These are phyloP conservation scores for Clathrospora elynae DNA, from an alignment of 2,329 filamentous ascomycete genomes.

Conservation along the genomic window DNA sequence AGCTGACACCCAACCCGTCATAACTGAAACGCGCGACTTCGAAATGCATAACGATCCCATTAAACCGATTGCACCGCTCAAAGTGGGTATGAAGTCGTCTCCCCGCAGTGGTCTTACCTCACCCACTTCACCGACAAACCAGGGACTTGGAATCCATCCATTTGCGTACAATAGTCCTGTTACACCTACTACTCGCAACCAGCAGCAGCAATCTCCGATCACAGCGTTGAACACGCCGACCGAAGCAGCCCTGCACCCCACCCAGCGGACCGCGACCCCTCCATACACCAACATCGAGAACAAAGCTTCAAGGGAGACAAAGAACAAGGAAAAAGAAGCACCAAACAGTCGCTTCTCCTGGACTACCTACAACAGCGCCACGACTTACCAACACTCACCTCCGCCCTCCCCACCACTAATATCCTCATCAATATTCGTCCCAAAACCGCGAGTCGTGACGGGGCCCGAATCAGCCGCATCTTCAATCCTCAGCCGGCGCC, in stretches of 20 bases:
- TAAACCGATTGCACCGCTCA: conserved; percentile 52
- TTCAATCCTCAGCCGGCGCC: conserved; percentile 42
- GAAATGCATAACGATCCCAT: conserved; percentile 46
- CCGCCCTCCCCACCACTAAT: conserved; percentile 50
- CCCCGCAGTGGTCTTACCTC: conserved; percentile 40
- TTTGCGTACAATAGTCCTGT: conserved; percentile 38
- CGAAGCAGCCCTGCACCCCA: conserved; percentile 23
- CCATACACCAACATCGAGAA: conserved; percentile 29
- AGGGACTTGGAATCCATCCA: conserved; percentile 32
- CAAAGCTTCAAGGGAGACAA: conserved; percentile 31
- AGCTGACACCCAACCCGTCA: conserved; percentile 40
- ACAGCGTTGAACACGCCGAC: conserved; percentile 14
- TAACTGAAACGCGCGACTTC: conserved; percentile 28
- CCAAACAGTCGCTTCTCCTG: conserved; percentile 37
- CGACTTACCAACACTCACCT: conserved; percentile 50
- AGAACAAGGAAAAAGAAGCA: conserved; percentile 28
- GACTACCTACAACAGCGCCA: conserved; percentile 44
- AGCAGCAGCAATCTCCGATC: conserved; percentile 21
- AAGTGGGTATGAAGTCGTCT: conserved; percentile 48
- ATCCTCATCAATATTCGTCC: conserved; percentile 12
- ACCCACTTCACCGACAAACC: conserved; percentile 33
- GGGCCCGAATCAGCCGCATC: conserved; percentile 35
- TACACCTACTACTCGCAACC: conserved; percentile 33
- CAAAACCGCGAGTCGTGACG: conserved; percentile 24
- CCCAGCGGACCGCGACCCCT: conserved; percentile 30